Evolutionary conservation across 805 yeast species (phyloP).

Genomic region (Grigorovia transvaalensis): DNA sequence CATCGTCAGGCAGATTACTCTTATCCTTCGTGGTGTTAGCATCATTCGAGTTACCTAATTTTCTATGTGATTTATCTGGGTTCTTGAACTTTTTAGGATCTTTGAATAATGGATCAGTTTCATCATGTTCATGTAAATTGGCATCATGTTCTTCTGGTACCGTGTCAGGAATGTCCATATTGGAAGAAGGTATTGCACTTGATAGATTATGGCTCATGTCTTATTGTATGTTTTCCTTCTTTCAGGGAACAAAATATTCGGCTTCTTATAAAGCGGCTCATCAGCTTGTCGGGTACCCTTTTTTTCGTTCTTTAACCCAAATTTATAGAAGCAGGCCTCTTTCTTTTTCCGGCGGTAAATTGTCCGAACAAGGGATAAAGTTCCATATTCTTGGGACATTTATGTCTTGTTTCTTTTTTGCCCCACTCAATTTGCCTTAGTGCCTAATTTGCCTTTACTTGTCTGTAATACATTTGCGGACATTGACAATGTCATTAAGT

Average conservation of each 20-base stretch:
- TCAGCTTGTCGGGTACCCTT: neutral
- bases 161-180: neutral
- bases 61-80: conserved; percentile 3
- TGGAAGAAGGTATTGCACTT: neutral
- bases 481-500: too few species aligned
- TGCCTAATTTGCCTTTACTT: too few species aligned
- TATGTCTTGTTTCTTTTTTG: too few species aligned
- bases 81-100: neutral
- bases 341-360: too few species aligned
- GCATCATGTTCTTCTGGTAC: neutral
- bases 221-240: neutral
- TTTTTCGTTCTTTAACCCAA: too few species aligned
- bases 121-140: neutral
- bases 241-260: neutral
- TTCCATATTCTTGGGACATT: too few species aligned
- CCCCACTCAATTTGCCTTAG: too few species aligned
- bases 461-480: too few species aligned
- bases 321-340: too few species aligned
- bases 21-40: neutral
- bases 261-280: neutral
- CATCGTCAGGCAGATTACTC: neutral
- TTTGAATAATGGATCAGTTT: neutral
- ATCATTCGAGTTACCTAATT: neutral
- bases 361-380: too few species aligned
- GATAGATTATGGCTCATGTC: neutral